A percentile compares a stretch with the other conserved stretches of the same genome.
Conservation (phyloP, 768 basidiomycete genomes). For the Mycena belliarum region DNA sequence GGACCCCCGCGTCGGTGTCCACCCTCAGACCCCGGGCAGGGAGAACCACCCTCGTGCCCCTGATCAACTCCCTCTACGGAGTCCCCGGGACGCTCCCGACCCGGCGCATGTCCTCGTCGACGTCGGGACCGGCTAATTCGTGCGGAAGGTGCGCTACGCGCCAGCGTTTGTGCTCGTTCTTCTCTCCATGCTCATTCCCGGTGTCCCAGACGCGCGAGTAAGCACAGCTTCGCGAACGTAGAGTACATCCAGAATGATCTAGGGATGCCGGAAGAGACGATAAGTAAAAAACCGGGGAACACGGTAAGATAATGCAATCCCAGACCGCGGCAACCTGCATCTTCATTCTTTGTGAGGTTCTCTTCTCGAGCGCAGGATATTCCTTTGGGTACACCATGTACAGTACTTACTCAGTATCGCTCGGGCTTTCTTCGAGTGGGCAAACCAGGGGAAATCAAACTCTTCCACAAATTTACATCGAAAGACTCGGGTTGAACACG, state of each 20-base stretch:
- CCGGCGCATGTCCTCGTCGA: conserved; percentile 89
- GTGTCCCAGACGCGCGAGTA: conserved; percentile 80
- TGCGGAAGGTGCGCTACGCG: conserved; percentile 93
- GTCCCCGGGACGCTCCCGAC: conserved; percentile 90
- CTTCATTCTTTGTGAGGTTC: too few species aligned
- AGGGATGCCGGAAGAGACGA: conserved; percentile 84
- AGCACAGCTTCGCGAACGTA: conserved; percentile 79
- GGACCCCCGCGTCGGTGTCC: background rate
- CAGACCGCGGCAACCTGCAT: conserved; percentile 40
- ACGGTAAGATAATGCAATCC: conserved; percentile 73
- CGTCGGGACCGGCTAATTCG: conserved; percentile 94
- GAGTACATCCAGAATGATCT: conserved; percentile 82
- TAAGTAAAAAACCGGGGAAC: conserved; percentile 90
- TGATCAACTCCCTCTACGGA: conserved; percentile 94
- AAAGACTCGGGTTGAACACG: too few species aligned
- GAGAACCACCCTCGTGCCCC: conserved; percentile 86
- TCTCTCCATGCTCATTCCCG: background rate
- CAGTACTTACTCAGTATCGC: too few species aligned
- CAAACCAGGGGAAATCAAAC: too few species aligned
- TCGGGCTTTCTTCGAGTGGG: too few species aligned
- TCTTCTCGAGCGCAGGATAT: too few species aligned
- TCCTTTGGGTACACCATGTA: too few species aligned
- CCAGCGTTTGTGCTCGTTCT: too few species aligned
- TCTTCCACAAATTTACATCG: too few species aligned
- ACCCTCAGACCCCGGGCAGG: conserved; percentile 52